A percentile compares a stretch with the other conserved stretches of the same genome.
These are phyloP conservation scores for Paramecium sonneborni DNA, from an alignment of 73 alveolate species.

Conservation along the genomic window DNA sequence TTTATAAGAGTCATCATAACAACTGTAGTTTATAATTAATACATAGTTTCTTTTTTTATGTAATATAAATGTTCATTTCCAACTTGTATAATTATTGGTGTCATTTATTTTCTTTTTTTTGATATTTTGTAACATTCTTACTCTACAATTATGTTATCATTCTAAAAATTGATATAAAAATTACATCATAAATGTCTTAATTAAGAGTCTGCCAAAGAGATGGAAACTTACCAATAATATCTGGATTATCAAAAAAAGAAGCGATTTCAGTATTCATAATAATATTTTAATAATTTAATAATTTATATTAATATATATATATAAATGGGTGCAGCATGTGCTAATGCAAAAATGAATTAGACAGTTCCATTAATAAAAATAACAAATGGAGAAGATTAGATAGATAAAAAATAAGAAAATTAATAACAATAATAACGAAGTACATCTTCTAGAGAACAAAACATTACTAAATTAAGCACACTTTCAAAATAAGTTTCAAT, in stretches of 20 bases:
- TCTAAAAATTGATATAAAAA: not conserved
- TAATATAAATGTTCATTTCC: conserved; percentile 2
- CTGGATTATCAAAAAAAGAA: conserved; percentile 53
- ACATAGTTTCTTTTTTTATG: not conserved
- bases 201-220: not conserved
- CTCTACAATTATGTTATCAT: not conserved
- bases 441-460: not conserved
- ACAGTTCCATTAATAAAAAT: conserved; percentile 5
- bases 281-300: not conserved
- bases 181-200: not conserved
- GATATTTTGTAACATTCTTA: not conserved
- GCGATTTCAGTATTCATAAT: not conserved
- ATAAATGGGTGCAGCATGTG: conserved; percentile 53
- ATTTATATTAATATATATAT: not conserved
- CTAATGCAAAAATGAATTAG: conserved; percentile 26
- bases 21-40: not conserved
- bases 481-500: conserved; percentile 41
- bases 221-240: not conserved
- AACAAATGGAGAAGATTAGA: not conserved
- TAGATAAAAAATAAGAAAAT: not conserved
- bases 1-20: not conserved
- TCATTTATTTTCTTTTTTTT: not conserved
- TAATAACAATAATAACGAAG: not conserved
- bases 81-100: not conserved
- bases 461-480: not conserved